Evolutionary conservation across 2,329 filamentous ascomycete species (phyloP), one percentile per base, ranked within the genome.

Genomic region (Neopestalotiopsis sp.): DNA sequence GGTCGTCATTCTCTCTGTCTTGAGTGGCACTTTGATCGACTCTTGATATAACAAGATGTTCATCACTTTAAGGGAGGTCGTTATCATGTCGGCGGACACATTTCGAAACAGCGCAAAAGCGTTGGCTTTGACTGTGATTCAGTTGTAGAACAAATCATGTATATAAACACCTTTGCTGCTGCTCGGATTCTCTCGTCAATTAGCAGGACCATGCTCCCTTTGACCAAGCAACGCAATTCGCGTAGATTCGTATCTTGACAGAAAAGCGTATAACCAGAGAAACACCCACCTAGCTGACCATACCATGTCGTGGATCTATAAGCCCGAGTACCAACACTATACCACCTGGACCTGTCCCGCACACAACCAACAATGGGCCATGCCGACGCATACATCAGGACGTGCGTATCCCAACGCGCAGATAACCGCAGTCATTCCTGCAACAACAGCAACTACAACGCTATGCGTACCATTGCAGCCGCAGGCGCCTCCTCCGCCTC

Each of bases 271-370:
- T 53, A 3, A 45, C 42, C 42, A 49, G n/a, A 49, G 7, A 3
- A 53, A 17, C 45, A 9, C 17, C 5, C 45, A 20, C 17, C 5
- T 1, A n/a, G 5, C 45, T 53, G 14, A 13, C 5, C 4, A 17
- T 13, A 65, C n/a, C 14, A 66, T 66, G 64, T 66, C 64, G 53
- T 49, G 24, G 20, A 59, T 17, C 13, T 67, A 67, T 32, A 7
- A 28, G 2, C 65, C 65, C 17, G 14, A 59, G 42, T 24, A 20
- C 17, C 53, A 59, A 40, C 34, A 67, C 65, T 61, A 61, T 28
- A 45, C n/a, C 32, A 28, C 53, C 24, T 67, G 65, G 65, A 61
- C 30, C 32, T 67, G 65, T 34, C 20, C 53, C 7, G 17, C 28
- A 7, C 65, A 67, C 65, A 28, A 45, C 32, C 65, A 59, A 10